Evolutionary conservation across 2,329 filamentous ascomycete species (phyloP), one percentile per base, ranked within the genome.

Genomic region (Metarhizium album): DNA sequence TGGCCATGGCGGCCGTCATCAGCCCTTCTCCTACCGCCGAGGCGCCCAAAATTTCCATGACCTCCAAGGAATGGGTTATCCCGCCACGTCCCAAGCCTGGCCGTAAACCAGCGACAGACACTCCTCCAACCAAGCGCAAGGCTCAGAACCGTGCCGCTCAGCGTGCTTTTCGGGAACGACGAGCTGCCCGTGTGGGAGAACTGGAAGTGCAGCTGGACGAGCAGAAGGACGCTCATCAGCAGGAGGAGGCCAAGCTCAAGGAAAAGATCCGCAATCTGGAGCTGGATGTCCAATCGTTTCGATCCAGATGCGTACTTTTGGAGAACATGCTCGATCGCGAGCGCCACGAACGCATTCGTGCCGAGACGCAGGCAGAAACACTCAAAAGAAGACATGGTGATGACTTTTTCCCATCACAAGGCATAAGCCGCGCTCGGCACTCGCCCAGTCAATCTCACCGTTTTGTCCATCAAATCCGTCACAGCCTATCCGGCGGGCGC

Each of bases 121-220:
- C 90, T 48, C 90, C 90, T 14, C 87, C 87, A 2, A 95, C 90
- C 42, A 95, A 95, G 72, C 82, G 93, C 57, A 94, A 96, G 73
- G 87, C 88, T 1, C 93, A 97, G 71, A 97, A 97, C 67, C 80
- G 93, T 53, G 87, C 88, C 45, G 91, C 91, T 3, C 91, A 97
- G 70, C 77, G 91, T 52, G 88, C 87, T 1, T 97, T 97, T 68
- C 80, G 91, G 33, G 90, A 95, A 69, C 78, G 91, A 52, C 81
- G 91, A 55, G 88, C 88, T 2, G 87, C 88, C 23, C 86, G 88
- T 38, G 87, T 96, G 6, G 84, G 86, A 38, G 90, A 85, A 63
- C 70, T 86, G 31, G 82, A 87, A 64, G 80, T 84, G 58, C 78
- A 83, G 61, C 69, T 86, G 6, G 79, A 84, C 3, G 76, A 82